Evolutionary conservation across 2,329 filamentous ascomycete genomes (phyloP).

Genomic region (Stachybotrys echinatus): DNA sequence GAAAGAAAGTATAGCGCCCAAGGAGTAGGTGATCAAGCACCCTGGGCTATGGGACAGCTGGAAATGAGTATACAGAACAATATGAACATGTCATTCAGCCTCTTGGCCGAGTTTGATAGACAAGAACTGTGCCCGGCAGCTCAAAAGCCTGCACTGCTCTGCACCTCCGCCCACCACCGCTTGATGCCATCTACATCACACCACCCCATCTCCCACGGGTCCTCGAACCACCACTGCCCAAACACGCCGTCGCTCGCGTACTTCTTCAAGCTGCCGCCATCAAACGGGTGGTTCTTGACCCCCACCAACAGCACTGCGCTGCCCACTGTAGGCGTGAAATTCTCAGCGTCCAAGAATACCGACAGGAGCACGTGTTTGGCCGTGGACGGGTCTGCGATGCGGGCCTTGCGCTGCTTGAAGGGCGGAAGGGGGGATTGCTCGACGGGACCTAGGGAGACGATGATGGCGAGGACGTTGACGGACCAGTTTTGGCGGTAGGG

Average conservation of each 20-base stretch:
- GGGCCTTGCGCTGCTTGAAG: constrained; percentile 44
- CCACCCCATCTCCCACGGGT: constrained; percentile 41
- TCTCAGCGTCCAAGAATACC: constrained; percentile 47
- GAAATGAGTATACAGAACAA: neutral
- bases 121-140: too few relatives aligned
- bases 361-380: constrained; percentile 47
- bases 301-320: constrained; percentile 46
- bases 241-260: constrained; percentile 32
- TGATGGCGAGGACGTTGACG: constrained; percentile 48
- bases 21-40: too few relatives aligned
- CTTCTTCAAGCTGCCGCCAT: constrained; percentile 40
- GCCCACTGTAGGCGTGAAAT: constrained; percentile 41
- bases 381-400: constrained; percentile 46
- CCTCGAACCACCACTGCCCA: constrained; percentile 45
- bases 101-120: neutral
- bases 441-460: constrained; percentile 39
- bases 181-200: constrained; percentile 41
- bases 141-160: constrained; percentile 2
- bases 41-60: too few relatives aligned
- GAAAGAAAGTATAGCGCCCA: too few relatives aligned
- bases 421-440: constrained; percentile 45
- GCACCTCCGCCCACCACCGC: constrained; percentile 36
- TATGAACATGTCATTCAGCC: neutral
- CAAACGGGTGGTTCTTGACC: constrained; percentile 53
- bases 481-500: constrained; percentile 56